Base-by-base conservation (phyloP, 257 asterid species). In the Verbascum thapsus region DNA sequence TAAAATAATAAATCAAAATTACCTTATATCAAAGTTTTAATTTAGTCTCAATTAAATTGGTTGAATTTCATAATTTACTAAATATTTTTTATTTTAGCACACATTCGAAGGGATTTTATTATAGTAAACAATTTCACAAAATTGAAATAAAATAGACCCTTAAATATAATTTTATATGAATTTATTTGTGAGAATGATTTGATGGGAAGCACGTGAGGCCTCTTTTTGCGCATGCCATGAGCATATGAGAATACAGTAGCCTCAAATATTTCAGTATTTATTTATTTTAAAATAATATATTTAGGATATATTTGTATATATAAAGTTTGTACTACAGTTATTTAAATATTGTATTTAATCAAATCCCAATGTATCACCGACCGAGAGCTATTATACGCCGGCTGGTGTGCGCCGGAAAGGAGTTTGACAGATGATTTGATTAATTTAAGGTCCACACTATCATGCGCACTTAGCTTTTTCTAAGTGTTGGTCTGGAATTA, bases 171-270 rank as follows among this genome's bases (percentile, higher is more conserved):
- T 15, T 44, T 52, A 66, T 15, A 19, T 42, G 66, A 38, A 53
- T 70, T 53, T 48, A 7, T 71, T 30, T 48, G 37, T 20, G 32
- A 37, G 45, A 32, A 69, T 42, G 66, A 61, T 26, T 8, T 38
- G 48, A 78, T 83, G 82, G 85, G 72, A 71, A 70, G 81, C 95
- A 86, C 83, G 91, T 83, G 88, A 81, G 62, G 19, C 40, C 58
- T 53, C 90, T 87, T 84, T 84, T 79, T 37, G 65, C 83, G 95
- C 95, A 72, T 87, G 92, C 85, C 51, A 61, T 74, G 80, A 78
- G 85, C 75, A 63, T 61, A 73, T 71, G 48, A 58, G 64, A 62
- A 65, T 53, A 66, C 50, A 52, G 49, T 16, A 40, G 43, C 49
- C 43, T 34, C 74, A 56, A 20, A 48, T 34, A 26, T 39, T 70